Evolutionary conservation across 331 rosid genomes (phyloP).

Genomic region (Acacia pycnantha): DNA sequence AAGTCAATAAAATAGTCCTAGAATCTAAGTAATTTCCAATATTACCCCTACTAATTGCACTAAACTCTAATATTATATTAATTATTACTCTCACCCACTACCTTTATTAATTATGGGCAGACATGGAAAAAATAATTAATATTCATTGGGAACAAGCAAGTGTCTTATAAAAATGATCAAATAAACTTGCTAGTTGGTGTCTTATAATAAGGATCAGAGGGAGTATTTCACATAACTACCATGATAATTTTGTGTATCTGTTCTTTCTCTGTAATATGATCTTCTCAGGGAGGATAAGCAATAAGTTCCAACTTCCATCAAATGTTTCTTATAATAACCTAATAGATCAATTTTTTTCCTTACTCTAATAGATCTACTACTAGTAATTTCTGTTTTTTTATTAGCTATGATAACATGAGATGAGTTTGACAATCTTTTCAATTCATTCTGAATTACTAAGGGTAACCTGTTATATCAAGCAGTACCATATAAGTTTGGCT

Average conservation of each 20-base stretch:
- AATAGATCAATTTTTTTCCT: neutral
- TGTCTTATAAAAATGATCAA: too few relatives aligned
- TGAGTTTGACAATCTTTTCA: neutral
- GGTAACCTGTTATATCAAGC: neutral
- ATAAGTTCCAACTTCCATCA: neutral
- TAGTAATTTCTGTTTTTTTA: neutral
- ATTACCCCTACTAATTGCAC: too few relatives aligned
- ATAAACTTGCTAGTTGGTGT: too few relatives aligned
- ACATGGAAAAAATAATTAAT: too few relatives aligned
- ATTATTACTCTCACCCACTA: too few relatives aligned
- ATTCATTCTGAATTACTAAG: neutral
- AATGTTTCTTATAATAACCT: neutral
- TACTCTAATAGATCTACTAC: neutral
- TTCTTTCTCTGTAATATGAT: slow-evolving; percentile 5
- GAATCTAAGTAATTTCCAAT: too few relatives aligned
- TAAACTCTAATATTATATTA: too few relatives aligned
- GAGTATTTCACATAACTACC: neutral
- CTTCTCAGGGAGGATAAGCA: neutral
- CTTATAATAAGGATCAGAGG: too few relatives aligned
- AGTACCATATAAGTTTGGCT: neutral
- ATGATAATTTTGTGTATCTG: neutral
- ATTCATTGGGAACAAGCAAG: too few relatives aligned
- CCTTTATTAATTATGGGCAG: too few relatives aligned
- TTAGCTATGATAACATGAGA: neutral
- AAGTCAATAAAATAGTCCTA: too few relatives aligned